Base-by-base conservation (phyloP, 768 basidiomycete genomes). In the Trichaptum fuscoviolaceum region DNA sequence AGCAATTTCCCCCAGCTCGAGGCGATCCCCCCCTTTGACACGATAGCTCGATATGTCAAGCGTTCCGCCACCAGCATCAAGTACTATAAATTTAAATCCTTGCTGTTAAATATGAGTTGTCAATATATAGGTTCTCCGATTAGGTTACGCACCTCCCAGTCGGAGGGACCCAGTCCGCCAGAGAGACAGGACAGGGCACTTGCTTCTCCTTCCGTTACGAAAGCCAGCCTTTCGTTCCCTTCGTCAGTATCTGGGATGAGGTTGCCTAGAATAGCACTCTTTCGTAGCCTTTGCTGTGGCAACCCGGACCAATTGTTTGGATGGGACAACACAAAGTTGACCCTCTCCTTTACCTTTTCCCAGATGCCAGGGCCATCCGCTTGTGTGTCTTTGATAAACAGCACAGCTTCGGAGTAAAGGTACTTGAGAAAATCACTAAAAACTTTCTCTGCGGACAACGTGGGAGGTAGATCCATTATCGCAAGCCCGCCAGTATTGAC, bases 1-100 rank as follows among this genome's bases (percentile, higher is more conserved):
- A 8, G 8, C 30, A 30, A 30, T 8, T 8, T 30, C 30, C 30
- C 8, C 30, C 2, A 30, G 30, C 30, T 30, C 30, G 30, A 30
- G 2, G 8, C 4, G 30, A 30, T 30, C 8, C 30, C 2, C 30
- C 4, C 30, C 30, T 30, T 30, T 30, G 30, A 30, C 30, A 8
- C 30, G 30, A 8, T 30, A 30, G 8, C 30, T 30, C 66, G 84
- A 87, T 57, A 88, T 76, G 67, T 89, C 87, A 27, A 88, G 82
- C 0, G 91, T 93, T 52, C 91, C 91, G 64, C 91, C 91, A 64
- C 91, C 91, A 0, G 91, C 91, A 75, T 93, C 91, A 15, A 88
- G 88, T 25, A 93, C 87, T 24, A 92, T 79, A 76, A 92, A 92
- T 3, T 90, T 90, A 69, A 83, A 71, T 15, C 80, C 81, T 17